Percentiles rank a stretch among this genome's conserved stretches.
phyloP scores from a whole-genome alignment of 768 basidiomycete genomes.

The Lentinula lateritia region DNA sequence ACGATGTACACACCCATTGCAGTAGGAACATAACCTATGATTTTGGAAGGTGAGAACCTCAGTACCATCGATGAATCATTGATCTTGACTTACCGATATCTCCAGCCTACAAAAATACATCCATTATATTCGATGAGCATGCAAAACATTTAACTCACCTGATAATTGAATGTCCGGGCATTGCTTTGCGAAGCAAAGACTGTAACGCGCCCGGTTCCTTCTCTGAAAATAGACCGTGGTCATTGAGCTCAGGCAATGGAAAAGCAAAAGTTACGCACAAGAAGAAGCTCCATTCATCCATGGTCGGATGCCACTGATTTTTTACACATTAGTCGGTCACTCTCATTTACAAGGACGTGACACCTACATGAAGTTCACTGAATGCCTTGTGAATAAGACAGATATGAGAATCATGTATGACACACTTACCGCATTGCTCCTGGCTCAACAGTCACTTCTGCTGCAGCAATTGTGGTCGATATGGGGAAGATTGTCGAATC shows the following conservation, averaged over 20 bases:
- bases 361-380: slow-evolving; percentile 52
- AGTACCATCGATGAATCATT: too few species aligned
- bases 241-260: slow-evolving; percentile 5
- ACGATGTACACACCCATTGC: slow-evolving; percentile 36
- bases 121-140: neutral
- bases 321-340: neutral
- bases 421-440: slow-evolving; percentile 44
- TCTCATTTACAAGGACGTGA: neutral
- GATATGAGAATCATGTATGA: neutral
- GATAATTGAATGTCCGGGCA: slow-evolving; percentile 56
- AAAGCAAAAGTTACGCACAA: slow-evolving; percentile 24
- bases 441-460: slow-evolving; percentile 53
- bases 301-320: slow-evolving; percentile 62
- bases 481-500: slow-evolving; percentile 48
- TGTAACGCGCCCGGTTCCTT: slow-evolving; percentile 49
- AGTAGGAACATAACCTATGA: slow-evolving; percentile 48
- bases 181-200: slow-evolving; percentile 49
- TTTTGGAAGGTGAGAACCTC: too few species aligned
- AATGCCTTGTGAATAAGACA: neutral
- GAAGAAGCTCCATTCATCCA: slow-evolving; percentile 62
- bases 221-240: slow-evolving; percentile 22
- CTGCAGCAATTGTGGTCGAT: slow-evolving; percentile 48
- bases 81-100: slow-evolving; percentile 41
- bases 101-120: slow-evolving; percentile 31
- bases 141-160: slow-evolving; percentile 21